Evolutionary conservation across 768 basidiomycete species (phyloP).

Genomic region (Suillus subluteus): DNA sequence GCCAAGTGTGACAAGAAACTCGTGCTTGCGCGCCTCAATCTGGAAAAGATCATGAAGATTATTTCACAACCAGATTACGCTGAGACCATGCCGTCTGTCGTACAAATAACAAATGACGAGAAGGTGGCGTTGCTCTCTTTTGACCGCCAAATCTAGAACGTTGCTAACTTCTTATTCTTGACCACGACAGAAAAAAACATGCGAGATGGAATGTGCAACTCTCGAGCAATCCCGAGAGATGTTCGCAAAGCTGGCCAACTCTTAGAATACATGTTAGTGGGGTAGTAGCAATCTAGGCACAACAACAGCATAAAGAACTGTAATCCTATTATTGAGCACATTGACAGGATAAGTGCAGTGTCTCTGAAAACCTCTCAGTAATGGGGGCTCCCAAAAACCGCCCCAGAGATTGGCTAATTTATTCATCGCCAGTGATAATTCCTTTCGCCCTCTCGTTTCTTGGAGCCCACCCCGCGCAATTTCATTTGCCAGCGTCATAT

Average conservation of each 20-base stretch:
- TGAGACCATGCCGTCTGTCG: slow-evolving; percentile 77
- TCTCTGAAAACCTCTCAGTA: neutral
- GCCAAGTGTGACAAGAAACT: slow-evolving; percentile 91
- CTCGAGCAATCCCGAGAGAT: slow-evolving; percentile 72
- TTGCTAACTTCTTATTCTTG: slow-evolving; percentile 12
- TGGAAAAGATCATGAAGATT: slow-evolving; percentile 78
- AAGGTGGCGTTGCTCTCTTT: slow-evolving; percentile 55
- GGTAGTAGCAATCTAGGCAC: neutral
- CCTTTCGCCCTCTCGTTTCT: neutral
- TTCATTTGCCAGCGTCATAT: neutral
- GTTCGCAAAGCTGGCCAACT: slow-evolving; percentile 58
- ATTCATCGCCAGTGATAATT: neutral
- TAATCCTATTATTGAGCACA: neutral
- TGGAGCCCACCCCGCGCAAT: neutral
- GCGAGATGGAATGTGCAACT: slow-evolving; percentile 80
- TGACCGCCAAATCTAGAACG: neutral
- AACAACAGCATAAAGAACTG: neutral
- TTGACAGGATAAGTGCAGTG: neutral
- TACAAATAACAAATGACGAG: slow-evolving; percentile 74
- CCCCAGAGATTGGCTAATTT: neutral
- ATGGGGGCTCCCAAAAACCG: neutral
- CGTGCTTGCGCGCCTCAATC: slow-evolving; percentile 64
- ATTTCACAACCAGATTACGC: slow-evolving; percentile 78
- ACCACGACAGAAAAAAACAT: slow-evolving; percentile 62
- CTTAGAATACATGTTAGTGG: neutral